Percentiles rank a stretch among this genome's conserved stretches.
Conservation (phyloP, 495 filamentous ascomycete genomes). For the Penicillium goetzii region DNA sequence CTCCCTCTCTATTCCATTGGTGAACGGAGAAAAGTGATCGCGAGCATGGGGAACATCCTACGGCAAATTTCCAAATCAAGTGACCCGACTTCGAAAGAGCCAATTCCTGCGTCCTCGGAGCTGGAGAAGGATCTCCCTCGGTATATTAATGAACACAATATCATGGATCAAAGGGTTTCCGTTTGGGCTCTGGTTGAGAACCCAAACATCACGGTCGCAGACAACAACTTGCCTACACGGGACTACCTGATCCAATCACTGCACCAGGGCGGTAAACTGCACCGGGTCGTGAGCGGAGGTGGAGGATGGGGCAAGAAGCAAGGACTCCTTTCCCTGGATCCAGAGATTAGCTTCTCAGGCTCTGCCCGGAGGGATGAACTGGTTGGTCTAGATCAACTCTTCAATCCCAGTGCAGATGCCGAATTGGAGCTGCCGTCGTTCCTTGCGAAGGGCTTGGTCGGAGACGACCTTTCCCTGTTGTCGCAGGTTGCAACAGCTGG, state of each 20-base stretch:
- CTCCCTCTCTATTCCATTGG: constrained; percentile 69
- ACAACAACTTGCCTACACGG: constrained; percentile 25
- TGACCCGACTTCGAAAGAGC: constrained; percentile 39
- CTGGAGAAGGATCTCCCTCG: constrained; percentile 67
- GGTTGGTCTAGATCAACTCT: constrained; percentile 26
- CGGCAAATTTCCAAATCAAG: constrained; percentile 61
- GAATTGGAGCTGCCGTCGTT: constrained; percentile 22
- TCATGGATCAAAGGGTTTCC: constrained; percentile 54
- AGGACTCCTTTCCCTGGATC: constrained; percentile 81
- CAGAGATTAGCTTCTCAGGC: constrained; percentile 54
- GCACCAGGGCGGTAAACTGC: constrained; percentile 55
- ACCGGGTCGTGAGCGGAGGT: constrained; percentile 80
- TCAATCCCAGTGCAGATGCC: constrained; percentile 22
- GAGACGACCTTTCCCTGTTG: constrained; percentile 43
- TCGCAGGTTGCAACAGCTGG: constrained; percentile 52
- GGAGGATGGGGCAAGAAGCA: constrained; percentile 90
- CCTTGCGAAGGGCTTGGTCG: constrained; percentile 30
- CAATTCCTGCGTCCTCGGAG: constrained; percentile 73
- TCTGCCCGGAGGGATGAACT: constrained; percentile 18
- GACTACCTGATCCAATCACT: constrained; percentile 32
- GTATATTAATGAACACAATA: constrained; percentile 56
- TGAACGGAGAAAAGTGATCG: constrained; percentile 61
- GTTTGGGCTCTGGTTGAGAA: constrained; percentile 76
- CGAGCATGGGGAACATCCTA: constrained; percentile 82
- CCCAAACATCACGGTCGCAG: constrained; percentile 23